Conservation (phyloP, 805 yeast genomes). For the Ogataea thermomethanolica region DNA sequence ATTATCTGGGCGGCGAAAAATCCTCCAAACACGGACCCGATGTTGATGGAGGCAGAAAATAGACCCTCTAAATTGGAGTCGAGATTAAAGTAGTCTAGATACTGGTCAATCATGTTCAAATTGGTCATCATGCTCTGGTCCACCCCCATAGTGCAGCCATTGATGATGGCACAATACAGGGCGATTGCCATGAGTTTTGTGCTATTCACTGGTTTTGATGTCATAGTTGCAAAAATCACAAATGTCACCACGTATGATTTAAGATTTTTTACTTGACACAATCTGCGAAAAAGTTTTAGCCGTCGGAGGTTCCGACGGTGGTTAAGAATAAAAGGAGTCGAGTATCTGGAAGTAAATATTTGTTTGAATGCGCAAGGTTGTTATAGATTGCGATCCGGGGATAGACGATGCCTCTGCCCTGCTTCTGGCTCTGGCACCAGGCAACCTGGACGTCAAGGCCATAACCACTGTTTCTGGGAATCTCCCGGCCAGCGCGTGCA, state of each 20-base stretch:
- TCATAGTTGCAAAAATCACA: neutral
- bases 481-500: constrained; percentile 22
- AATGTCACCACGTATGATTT: no score
- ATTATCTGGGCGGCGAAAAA: constrained; percentile 25
- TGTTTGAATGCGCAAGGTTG: constrained; percentile 13
- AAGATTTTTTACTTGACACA: no score
- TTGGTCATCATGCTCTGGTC: constrained; percentile 29
- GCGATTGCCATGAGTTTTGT: constrained; percentile 21
- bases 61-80: constrained; percentile 25
- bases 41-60: constrained; percentile 28
- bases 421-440: constrained; percentile 23
- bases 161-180: constrained; percentile 23
- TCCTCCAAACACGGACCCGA: constrained; percentile 29
- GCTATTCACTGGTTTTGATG: constrained; percentile 12
- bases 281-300: neutral
- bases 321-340: neutral
- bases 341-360: neutral
- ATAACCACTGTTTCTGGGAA: constrained; percentile 31
- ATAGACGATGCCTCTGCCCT: constrained; percentile 28
- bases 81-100: constrained; percentile 22
- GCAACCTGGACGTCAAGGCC: constrained; percentile 24
- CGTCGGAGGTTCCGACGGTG: constrained; percentile 13
- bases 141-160: constrained; percentile 29
- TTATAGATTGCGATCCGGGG: constrained; percentile 30
- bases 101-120: constrained; percentile 26